Percentiles rank a stretch among this genome's conserved stretches.
These are phyloP conservation scores for Clonostachys solani DNA, from an alignment of 2,329 filamentous ascomycete genomes.

Conservation along the genomic window DNA sequence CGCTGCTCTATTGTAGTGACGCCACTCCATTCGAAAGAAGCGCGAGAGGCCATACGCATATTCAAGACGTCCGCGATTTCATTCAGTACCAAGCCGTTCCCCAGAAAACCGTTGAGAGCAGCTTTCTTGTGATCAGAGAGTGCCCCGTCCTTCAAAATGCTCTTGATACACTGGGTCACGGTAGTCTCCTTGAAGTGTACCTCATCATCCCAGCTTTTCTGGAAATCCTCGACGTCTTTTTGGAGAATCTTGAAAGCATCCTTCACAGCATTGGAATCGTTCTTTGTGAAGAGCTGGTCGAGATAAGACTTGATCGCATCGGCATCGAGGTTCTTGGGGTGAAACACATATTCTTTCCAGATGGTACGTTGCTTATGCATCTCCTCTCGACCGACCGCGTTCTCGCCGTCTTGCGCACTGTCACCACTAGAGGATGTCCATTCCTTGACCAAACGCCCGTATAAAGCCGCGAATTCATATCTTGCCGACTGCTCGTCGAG, in stretches of 20 bases:
- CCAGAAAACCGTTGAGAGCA: not conserved
- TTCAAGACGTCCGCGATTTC: not conserved
- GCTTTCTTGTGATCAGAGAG: not conserved
- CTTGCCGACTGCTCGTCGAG: conserved; percentile 36
- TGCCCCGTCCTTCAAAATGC: not conserved
- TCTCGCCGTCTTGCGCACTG: conserved; percentile 21
- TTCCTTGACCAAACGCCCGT: conserved; percentile 49
- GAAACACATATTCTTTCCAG: conserved; percentile 54
- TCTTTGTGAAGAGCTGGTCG: conserved; percentile 35
- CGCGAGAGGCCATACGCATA: not conserved
- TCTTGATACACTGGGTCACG: not conserved
- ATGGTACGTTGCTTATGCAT: conserved; percentile 45
- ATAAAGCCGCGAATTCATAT: conserved; percentile 51
- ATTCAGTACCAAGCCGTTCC: not conserved
- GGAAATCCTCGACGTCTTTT: not conserved
- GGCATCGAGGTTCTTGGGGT: conserved; percentile 36
- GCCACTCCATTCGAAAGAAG: not conserved
- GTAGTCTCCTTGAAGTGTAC: not conserved
- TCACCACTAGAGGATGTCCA: conserved; percentile 32
- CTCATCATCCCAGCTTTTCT: not conserved
- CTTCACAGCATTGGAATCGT: not conserved
- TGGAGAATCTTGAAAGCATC: not conserved
- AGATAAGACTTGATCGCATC: conserved; percentile 43
- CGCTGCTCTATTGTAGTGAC: not conserved
- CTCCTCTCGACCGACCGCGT: conserved; percentile 45